Evolutionary conservation across 768 basidiomycete species (phyloP).

Genomic region (Suillus cothurnatus): DNA sequence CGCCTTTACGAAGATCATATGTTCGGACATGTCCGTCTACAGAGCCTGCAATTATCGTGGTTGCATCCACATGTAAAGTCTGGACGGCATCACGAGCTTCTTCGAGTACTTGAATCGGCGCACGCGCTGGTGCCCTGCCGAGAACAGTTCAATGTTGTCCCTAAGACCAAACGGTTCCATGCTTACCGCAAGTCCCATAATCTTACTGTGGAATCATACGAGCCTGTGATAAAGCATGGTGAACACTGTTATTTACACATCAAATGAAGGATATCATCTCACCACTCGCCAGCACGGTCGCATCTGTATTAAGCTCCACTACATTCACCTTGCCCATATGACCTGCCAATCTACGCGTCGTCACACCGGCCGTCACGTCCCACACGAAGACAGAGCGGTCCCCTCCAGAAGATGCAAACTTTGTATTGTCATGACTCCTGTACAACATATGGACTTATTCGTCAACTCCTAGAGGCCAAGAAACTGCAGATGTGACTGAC

Average conservation of each 20-base stretch:
- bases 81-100: slow-evolving; percentile 90
- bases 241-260: background rate
- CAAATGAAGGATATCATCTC: slow-evolving; percentile 17
- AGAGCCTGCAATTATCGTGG: slow-evolving; percentile 77
- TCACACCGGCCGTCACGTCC: slow-evolving; percentile 90
- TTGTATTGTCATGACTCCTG: slow-evolving; percentile 91
- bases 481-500: slow-evolving; percentile 47
- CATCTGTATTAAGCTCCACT: slow-evolving; percentile 89
- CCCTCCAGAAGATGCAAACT: slow-evolving; percentile 92
- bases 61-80: slow-evolving; percentile 65
- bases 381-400: slow-evolving; percentile 93
- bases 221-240: slow-evolving; percentile 52
- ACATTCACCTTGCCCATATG: slow-evolving; percentile 90
- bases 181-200: slow-evolving; percentile 89
- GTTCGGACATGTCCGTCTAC: slow-evolving; percentile 92
- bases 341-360: slow-evolving; percentile 80
- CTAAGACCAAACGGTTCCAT: background rate
- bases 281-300: slow-evolving; percentile 89
- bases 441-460: background rate
- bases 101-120: slow-evolving; percentile 87
- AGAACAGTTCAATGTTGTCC: background rate
- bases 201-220: slow-evolving; percentile 88
- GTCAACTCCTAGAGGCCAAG: background rate
- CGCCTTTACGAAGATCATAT: slow-evolving; percentile 94
- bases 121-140: slow-evolving; percentile 69